phyloP scores from a whole-genome alignment of 371 early-diverging fungal genomes.

The Mortierella sp. region DNA sequence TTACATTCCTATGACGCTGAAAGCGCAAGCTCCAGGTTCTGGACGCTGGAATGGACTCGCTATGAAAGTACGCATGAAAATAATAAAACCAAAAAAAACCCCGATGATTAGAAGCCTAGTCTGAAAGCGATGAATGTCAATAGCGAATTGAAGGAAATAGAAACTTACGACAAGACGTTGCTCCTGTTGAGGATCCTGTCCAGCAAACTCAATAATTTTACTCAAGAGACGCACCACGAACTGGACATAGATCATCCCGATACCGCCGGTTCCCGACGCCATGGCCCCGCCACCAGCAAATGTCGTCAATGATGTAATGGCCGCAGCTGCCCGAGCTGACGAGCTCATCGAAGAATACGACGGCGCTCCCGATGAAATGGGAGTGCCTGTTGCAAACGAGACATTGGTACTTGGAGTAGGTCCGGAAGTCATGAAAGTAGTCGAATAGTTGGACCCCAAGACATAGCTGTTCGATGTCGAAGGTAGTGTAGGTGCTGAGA shows the following conservation, averaged over 20 bases:
- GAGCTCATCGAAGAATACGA: conserved; percentile 9
- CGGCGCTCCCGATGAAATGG: background rate
- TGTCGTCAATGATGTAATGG: conserved; percentile 35
- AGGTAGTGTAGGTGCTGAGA: background rate
- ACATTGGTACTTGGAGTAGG: background rate
- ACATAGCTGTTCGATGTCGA: no score
- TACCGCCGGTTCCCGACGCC: conserved; percentile 51
- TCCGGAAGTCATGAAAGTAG: background rate
- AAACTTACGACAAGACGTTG: conserved; percentile 42
- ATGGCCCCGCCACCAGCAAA: conserved; percentile 48
- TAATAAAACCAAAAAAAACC: background rate
- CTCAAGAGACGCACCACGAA: conserved; percentile 52
- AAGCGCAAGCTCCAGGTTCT: conserved; percentile 42
- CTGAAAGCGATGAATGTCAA: background rate
- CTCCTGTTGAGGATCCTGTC: conserved; percentile 41
- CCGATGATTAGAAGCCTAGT: background rate
- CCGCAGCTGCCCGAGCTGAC: conserved; percentile 35
- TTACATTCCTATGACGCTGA: conserved; percentile 3
- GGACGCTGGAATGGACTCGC: conserved; percentile 48
- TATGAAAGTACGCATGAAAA: background rate
- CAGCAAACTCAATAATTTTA: conserved; percentile 54
- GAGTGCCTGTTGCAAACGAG: background rate
- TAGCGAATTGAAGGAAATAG: background rate
- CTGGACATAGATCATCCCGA: conserved; percentile 52
- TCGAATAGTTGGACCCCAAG: background rate